These are phyloP conservation scores for Fremontodendron californicum DNA, from an alignment of 345 rosid species.

Conservation along the genomic window DNA sequence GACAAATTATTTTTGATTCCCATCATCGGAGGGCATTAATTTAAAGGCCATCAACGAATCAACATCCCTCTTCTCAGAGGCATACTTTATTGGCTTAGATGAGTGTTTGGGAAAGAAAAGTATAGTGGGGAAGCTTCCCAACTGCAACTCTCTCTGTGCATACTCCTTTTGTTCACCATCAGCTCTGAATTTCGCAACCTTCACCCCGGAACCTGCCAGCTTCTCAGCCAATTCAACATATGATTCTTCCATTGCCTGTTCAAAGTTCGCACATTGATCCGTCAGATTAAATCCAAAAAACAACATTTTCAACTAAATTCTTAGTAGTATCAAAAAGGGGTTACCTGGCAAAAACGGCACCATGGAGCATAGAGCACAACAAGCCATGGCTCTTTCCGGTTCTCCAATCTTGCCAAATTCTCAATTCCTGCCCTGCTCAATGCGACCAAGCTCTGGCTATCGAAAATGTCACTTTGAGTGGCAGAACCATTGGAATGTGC, in stretches of 20 bases:
- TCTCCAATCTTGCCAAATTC: constrained; percentile 59
- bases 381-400: constrained; percentile 74
- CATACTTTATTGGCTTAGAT: constrained; percentile 66
- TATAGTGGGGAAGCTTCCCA: constrained; percentile 83
- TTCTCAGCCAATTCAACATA: constrained; percentile 71
- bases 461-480: constrained; percentile 50
- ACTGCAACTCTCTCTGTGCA: constrained; percentile 65
- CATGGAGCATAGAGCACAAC: constrained; percentile 93
- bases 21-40: constrained; percentile 70
- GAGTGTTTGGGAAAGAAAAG: constrained; percentile 77
- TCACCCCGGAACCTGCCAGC: constrained; percentile 66
- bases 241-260: constrained; percentile 74
- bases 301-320: background rate
- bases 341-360: constrained; percentile 90
- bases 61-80: constrained; percentile 81
- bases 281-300: background rate
- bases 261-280: background rate
- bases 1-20: background rate
- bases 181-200: constrained; percentile 84
- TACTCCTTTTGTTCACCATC: constrained; percentile 88
- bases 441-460: constrained; percentile 50
- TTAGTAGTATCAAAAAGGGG: background rate
- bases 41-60: constrained; percentile 80
- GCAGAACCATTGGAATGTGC: constrained; percentile 19
- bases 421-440: constrained; percentile 74